These are phyloP conservation scores for Gastrolobium bilobum DNA, from an alignment of 306 rosid species.

Conservation along the genomic window DNA sequence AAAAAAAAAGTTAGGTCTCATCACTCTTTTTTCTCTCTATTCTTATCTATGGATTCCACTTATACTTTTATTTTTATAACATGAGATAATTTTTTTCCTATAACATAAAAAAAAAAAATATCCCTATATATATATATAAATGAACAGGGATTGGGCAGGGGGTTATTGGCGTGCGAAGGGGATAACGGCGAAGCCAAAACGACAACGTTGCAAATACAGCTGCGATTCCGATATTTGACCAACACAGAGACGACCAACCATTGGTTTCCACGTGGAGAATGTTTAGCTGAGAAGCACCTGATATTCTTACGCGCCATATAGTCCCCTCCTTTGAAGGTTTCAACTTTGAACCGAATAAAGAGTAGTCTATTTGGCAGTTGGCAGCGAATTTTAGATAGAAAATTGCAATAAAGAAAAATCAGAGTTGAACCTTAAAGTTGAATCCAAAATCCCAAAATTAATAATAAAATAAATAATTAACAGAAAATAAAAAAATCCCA, in stretches of 20 bases:
- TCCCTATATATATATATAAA: no score
- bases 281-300: conserved; percentile 47
- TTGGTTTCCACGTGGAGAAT: conserved; percentile 31
- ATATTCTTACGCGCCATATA: conserved; percentile 50
- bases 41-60: no score
- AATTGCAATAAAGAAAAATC: background rate
- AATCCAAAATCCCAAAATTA: background rate
- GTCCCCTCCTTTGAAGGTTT: conserved; percentile 68
- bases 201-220: conserved; percentile 6
- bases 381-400: conserved; percentile 8
- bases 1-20: no score
- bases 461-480: background rate
- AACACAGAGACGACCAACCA: conserved; percentile 21
- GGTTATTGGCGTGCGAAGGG: background rate
- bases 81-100: no score
- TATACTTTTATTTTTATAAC: no score
- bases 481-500: background rate
- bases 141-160: background rate
- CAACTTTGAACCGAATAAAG: conserved; percentile 53
- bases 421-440: conserved; percentile 14
- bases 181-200: background rate
- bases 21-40: no score
- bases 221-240: conserved; percentile 30
- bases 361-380: conserved; percentile 50
- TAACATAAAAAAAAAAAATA: background rate